Conservation (phyloP, 176 grass and related monocot species). For the Bothriochloa decipiens region DNA sequence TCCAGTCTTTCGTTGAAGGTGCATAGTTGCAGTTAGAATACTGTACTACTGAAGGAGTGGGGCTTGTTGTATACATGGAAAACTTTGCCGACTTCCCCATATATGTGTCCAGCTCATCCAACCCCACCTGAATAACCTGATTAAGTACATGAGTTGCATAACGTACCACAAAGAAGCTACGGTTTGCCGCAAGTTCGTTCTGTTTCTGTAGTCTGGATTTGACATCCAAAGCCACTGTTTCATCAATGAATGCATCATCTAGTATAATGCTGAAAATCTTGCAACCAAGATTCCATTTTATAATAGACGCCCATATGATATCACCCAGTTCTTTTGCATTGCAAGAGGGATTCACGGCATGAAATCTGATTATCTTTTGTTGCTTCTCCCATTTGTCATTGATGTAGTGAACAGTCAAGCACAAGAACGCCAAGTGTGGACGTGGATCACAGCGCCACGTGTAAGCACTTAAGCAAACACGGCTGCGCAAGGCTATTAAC, state of each 20-base stretch:
- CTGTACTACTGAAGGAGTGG: slow-evolving; percentile 8
- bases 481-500: slow-evolving; percentile 26
- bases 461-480: slow-evolving; percentile 34
- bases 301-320: slow-evolving; percentile 27
- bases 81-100: slow-evolving; percentile 26
- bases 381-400: slow-evolving; percentile 30
- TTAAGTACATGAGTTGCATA: slow-evolving; percentile 43
- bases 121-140: slow-evolving; percentile 34
- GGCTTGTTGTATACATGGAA: slow-evolving; percentile 8
- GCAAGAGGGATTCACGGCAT: slow-evolving; percentile 5
- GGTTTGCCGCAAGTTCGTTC: not conserved
- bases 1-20: slow-evolving; percentile 20
- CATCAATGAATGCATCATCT: slow-evolving; percentile 33
- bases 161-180: slow-evolving; percentile 38
- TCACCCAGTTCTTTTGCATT: slow-evolving; percentile 21
- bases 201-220: slow-evolving; percentile 5
- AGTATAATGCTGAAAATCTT: slow-evolving; percentile 42
- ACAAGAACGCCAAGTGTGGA: slow-evolving; percentile 18
- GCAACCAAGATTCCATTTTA: slow-evolving; percentile 21
- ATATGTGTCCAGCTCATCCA: slow-evolving; percentile 38
- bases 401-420: slow-evolving; percentile 41
- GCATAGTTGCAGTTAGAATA: slow-evolving; percentile 25
- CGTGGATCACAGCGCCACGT: slow-evolving; percentile 36
- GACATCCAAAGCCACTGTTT: slow-evolving; percentile 28
- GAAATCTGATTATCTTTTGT: slow-evolving; percentile 22